phyloP scores from a whole-genome alignment of 2,329 filamentous ascomycete genomes.

The Exophiala oligosperma region DNA sequence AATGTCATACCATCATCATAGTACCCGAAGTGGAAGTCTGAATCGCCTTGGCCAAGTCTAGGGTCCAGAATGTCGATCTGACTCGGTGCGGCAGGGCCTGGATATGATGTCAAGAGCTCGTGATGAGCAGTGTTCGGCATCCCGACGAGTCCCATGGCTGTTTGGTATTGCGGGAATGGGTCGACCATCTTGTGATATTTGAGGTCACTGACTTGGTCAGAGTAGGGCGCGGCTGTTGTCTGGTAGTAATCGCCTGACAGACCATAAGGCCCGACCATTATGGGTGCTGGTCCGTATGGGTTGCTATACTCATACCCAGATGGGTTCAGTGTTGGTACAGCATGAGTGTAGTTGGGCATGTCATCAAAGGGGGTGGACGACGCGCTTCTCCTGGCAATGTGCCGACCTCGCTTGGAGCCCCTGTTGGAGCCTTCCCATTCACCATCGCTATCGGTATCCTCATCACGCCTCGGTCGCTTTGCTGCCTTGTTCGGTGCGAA shows the following conservation, averaged over 20 bases:
- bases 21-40: conserved; percentile 33
- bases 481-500: conserved; percentile 78
- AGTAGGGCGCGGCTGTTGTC: conserved; percentile 11
- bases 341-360: conserved; percentile 12
- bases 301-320: conserved; percentile 26
- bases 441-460: conserved; percentile 36
- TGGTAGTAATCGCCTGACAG: conserved; percentile 23
- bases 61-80: conserved; percentile 43
- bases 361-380: conserved; percentile 28
- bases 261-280: conserved; percentile 18
- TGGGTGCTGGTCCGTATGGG: conserved; percentile 30
- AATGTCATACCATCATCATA: conserved; percentile 28
- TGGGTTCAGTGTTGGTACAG: conserved; percentile 20
- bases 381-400: conserved; percentile 25
- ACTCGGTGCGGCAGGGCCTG: conserved; percentile 31
- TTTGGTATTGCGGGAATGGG: conserved; percentile 20
- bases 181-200: conserved; percentile 34
- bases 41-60: conserved; percentile 33
- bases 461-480: conserved; percentile 47
- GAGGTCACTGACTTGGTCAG: conserved; percentile 26
- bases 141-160: conserved; percentile 39
- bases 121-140: conserved; percentile 45
- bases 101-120: conserved; percentile 40
- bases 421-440: conserved; percentile 28
- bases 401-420: conserved; percentile 26